Base-by-base conservation (phyloP, 208 protist species). In the Leptomonas pyrrhocoris region DNA sequence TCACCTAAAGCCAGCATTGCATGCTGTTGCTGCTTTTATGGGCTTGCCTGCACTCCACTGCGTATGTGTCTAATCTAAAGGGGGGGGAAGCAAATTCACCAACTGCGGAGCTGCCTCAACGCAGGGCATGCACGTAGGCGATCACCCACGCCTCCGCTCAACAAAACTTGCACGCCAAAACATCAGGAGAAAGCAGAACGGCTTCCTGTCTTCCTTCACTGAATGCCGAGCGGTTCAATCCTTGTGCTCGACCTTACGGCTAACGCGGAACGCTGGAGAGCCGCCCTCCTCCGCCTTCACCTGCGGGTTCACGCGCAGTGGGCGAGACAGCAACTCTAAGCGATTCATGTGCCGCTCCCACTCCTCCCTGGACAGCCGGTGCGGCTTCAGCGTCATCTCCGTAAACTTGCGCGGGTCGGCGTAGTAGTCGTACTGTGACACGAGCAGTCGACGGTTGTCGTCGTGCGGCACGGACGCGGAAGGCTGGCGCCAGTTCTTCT, bases 401-500 rank as follows among this genome's bases (percentile, higher is more conserved):
- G 73, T 58, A 42, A 70, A 73, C 66, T 78, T 76, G 30, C 50
- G 59, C 19, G 81, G 77, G 40, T 84, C 64, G 2, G 74, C 68
- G 45, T 81, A 80, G 72, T 84, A 84, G 54, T 78, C 79, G 66
- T 81, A 73, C 62, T 86, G 80, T 13, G 84, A 88, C 3, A 90
- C 75, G 19, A 92, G 69, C 19, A 88, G 73, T n/a, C 74, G 48
- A 21, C 74, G 61, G 42, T 84, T 77, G 77, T 89, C 88, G 40
- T 86, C 71, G 75, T 83, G 70, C 38, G 81, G 76, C 27, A 81
- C 19, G 38, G 71, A 61, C 18, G 74, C 80, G 36, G 88, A 89
- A 9, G 88, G 74, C 42, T 84, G 83, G 2, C 81, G 75, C 88
- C 88, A 94, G 36, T 68, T 69, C 54, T 49, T 59, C 74, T 93